These are phyloP conservation scores for Gynostemma pentaphyllum DNA, from an alignment of 306 rosid genomes.

Conservation along the genomic window DNA sequence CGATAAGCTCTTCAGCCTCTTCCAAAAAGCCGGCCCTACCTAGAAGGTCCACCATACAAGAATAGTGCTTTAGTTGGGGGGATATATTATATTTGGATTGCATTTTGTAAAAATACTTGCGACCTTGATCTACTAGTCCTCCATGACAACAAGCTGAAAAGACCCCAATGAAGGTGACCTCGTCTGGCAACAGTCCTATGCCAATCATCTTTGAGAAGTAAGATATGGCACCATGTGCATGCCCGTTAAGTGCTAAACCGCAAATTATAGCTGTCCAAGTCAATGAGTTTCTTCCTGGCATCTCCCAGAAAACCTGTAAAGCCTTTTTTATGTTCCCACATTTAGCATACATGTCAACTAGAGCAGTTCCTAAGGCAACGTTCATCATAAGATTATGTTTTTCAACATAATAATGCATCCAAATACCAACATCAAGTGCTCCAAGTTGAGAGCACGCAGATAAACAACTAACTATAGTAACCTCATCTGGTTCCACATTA, in stretches of 20 bases:
- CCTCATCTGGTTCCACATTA: conserved; percentile 47
- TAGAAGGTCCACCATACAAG: conserved; percentile 82
- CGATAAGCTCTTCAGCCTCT: conserved; percentile 59
- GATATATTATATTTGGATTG: conserved; percentile 26
- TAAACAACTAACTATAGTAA: conserved; percentile 52
- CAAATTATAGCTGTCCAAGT: conserved; percentile 83
- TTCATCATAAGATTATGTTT: conserved; percentile 30
- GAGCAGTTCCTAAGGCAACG: conserved; percentile 68
- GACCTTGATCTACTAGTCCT: conserved; percentile 72
- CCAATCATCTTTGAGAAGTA: conserved; percentile 55
- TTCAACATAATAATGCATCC: conserved; percentile 66
- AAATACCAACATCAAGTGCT: conserved; percentile 67
- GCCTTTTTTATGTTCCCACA: conserved; percentile 69
- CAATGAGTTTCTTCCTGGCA: conserved; percentile 56
- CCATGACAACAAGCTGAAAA: conserved; percentile 85
- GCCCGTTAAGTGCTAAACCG: conserved; percentile 70
- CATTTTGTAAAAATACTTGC: conserved; percentile 50
- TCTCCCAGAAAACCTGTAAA: conserved; percentile 48
- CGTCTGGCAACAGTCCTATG: conserved; percentile 56
- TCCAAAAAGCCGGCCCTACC: conserved; percentile 71
- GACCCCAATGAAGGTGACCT: conserved; percentile 73
- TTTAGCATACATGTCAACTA: conserved; percentile 78
- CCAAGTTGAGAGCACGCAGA: conserved; percentile 84
- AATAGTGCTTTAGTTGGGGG: conserved; percentile 57
- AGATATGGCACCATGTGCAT: conserved; percentile 39